Percentiles rank a stretch among this genome's conserved stretches.
These are phyloP conservation scores for Leccinum obscurum DNA, from an alignment of 768 basidiomycete genomes.

Conservation along the genomic window DNA sequence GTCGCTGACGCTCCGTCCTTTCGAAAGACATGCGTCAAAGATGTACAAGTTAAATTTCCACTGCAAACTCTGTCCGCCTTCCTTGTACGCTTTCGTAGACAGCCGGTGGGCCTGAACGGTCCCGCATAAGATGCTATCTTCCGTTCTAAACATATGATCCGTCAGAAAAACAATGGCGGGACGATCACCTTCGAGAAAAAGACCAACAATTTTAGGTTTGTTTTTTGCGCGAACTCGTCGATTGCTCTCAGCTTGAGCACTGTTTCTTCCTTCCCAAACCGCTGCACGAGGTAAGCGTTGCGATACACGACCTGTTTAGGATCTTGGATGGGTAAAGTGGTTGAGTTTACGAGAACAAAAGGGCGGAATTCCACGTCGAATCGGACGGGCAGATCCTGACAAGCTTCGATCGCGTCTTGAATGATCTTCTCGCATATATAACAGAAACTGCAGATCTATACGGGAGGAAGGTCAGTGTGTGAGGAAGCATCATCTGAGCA, in stretches of 20 bases:
- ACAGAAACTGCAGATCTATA: conserved; percentile 37
- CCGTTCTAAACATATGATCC: conserved; percentile 25
- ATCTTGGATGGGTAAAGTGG: background rate
- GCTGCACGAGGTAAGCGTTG: conserved; percentile 20
- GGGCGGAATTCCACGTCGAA: conserved; percentile 36
- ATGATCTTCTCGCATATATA: conserved; percentile 38
- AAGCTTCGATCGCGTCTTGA: conserved; percentile 34
- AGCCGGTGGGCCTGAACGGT: conserved; percentile 46
- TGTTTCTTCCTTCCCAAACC: conserved; percentile 27
- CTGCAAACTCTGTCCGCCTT: conserved; percentile 40
- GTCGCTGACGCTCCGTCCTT: conserved; percentile 37
- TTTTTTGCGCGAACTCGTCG: conserved; percentile 26
- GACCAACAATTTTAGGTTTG: conserved; percentile 27
- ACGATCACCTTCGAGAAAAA: background rate
- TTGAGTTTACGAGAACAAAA: conserved; percentile 23
- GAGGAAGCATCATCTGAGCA: background rate
- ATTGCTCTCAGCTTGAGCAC: conserved; percentile 26
- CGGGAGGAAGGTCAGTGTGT: background rate
- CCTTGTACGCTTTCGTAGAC: conserved; percentile 39
- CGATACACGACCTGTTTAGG: conserved; percentile 14
- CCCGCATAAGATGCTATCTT: conserved; percentile 38
- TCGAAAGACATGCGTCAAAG: conserved; percentile 41
- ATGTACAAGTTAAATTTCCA: conserved; percentile 34
- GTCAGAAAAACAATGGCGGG: background rate
- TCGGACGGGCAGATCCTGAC: conserved; percentile 28